Evolutionary conservation across 2,329 filamentous ascomycete species (phyloP).

Genomic region (Moelleriella libera): DNA sequence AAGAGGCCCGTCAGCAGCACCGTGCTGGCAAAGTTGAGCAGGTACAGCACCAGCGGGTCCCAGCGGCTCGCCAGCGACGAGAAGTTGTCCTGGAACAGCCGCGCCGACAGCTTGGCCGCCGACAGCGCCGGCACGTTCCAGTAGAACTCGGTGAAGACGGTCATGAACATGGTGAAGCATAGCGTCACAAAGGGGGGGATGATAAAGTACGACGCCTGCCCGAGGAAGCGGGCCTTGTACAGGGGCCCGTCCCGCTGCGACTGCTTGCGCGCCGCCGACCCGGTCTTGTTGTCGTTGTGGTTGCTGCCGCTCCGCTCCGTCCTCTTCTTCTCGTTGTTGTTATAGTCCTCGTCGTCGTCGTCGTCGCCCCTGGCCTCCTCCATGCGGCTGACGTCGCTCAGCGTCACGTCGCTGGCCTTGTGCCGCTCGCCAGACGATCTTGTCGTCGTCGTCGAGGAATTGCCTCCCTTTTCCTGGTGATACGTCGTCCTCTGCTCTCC

Average conservation of each 20-base stretch:
- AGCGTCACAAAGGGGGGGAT: constrained; percentile 31
- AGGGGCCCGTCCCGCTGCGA: constrained; percentile 39
- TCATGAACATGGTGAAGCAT: constrained; percentile 30
- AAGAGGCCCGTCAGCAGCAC: constrained; percentile 26
- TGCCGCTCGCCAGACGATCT: constrained; percentile 6
- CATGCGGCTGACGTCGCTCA: constrained; percentile 6
- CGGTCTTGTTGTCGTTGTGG: background rate
- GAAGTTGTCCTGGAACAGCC: constrained; percentile 12
- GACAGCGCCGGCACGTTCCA: constrained; percentile 36
- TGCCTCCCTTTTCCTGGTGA: constrained; percentile 5
- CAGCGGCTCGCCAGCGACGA: constrained; percentile 10
- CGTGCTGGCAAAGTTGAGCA: constrained; percentile 23
- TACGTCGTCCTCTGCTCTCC: constrained; percentile 1
- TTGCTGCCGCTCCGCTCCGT: background rate
- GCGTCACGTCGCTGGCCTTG: constrained; percentile 12
- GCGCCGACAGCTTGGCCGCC: constrained; percentile 29
- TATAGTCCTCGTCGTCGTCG: background rate
- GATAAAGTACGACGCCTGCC: constrained; percentile 32
- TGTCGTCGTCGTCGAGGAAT: too few species aligned
- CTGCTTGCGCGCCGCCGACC: background rate
- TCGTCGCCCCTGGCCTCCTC: constrained; percentile 1
- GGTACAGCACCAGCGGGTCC: constrained; percentile 24
- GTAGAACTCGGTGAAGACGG: constrained; percentile 30
- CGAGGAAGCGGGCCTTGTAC: constrained; percentile 22
- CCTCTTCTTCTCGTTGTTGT: background rate